A percentile compares a stretch with the other conserved stretches of the same genome.
phyloP scores from a whole-genome alignment of 2,329 filamentous ascomycete species.

The Pseudogymnoascus sp. region DNA sequence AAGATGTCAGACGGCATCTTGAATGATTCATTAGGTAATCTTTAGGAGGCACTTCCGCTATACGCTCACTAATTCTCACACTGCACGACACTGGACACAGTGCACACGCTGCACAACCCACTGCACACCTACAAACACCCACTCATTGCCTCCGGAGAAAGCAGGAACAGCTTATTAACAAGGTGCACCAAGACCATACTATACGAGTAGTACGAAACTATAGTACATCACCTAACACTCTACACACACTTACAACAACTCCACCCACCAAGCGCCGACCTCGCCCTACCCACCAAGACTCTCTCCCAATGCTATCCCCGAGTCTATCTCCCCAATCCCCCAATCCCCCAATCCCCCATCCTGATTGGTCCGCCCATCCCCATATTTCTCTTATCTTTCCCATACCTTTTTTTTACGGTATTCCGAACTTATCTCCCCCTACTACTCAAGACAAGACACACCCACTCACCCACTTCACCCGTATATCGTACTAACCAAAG shows the following conservation, averaged over 20 bases:
- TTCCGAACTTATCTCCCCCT: neutral
- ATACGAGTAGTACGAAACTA: too few species aligned
- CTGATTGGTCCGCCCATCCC: neutral
- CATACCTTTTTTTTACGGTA: slow-evolving; percentile 1
- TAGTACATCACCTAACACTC: too few species aligned
- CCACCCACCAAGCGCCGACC: neutral
- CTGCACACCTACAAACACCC: too few species aligned
- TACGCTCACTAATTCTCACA: neutral
- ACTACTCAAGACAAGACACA: neutral
- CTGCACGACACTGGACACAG: neutral
- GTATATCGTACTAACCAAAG: neutral
- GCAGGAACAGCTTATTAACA: neutral
- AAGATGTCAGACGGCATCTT: neutral
- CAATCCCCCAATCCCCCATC: too few species aligned
- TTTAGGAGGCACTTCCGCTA: neutral
- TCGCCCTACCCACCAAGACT: neutral
- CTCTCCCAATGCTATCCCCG: neutral
- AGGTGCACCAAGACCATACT: neutral
- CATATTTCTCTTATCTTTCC: slow-evolving; percentile 7
- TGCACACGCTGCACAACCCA: too few species aligned
- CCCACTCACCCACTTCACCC: neutral
- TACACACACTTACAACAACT: neutral
- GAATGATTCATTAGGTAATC: neutral
- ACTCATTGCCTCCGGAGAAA: neutral
- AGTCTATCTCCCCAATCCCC: too few species aligned